Evolutionary conservation across 495 filamentous ascomycete species (phyloP), one percentile per base, ranked within the genome.

Genomic region (Umbilicaria muhlenbergii): DNA sequence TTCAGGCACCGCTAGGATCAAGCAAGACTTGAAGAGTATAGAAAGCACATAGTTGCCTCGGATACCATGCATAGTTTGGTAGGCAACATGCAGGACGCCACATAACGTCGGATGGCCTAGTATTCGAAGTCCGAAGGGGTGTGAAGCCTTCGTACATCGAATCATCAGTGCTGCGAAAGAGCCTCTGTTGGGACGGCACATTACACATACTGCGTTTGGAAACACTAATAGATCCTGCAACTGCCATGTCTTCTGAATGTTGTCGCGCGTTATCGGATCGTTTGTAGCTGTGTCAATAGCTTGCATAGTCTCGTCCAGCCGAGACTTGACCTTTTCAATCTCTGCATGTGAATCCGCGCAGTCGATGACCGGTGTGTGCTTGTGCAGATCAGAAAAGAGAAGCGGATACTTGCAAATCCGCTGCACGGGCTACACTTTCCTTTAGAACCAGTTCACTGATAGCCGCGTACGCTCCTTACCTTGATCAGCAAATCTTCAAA

Each of bases 401-500:
- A 98, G 70, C 10, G 84, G 83, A 61, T 98, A 98, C 64, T 82
- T 86, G 70, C 84, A 92, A 12, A 96, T 73, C 32, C 91, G 73
- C 66, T 98, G 91, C 43, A 94, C 85, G 0, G 91, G 91, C 91
- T 94, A 51, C 7, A n/a, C 10, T 35, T 13, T 42, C 32, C 39
- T 36, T 17, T 18, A 31, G 17, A 24, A 0, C 24, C 2, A 13
- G n/a, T 6, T 1, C 19, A 17, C 10, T 11, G 3, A n/a, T n/a
- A 34, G 3, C 35, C 5, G 13, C 28, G 32, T 42, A 12, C 31
- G 63, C 35, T 61, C 44, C 31, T 18, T 60, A 85, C 88, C 74
- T 96, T 96, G 39, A 94, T 86, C 34, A 96, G 70, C 38, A 98
- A 69, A 59, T 98, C 91, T 47, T 76, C 76, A 50, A 93, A 70